Base-by-base conservation (phyloP, 208 protist species). In the Naegleria lovaniensis region DNA sequence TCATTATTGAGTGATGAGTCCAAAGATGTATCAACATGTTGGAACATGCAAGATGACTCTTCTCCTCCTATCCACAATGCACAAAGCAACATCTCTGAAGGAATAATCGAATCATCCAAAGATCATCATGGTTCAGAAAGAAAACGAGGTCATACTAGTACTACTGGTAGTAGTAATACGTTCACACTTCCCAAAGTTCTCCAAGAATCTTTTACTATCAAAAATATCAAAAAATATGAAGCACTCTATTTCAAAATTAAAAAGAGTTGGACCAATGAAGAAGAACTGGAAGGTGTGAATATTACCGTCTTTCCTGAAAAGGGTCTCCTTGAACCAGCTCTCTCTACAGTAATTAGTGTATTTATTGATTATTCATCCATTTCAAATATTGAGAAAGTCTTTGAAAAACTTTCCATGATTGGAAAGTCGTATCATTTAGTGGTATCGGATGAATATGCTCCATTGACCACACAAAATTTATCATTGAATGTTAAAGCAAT, bases 361-460 rank as follows among this genome's bases (percentile, higher is more conserved):
- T 87, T 87, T n/a, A 25, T 87, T 40, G 83, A 87, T 40, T 41
- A 41, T 40, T 41, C 29, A 7, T 84, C 76, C 29, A 84, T 84
- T 38, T 29, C 7, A 84, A 39, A 52, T 5, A 67, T 15, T 29
- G 55, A 67, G 19, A 15, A 67, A 67, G 55, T 67, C 11, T 67
- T 67, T 15, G 55, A 67, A 67, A 67, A 67, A 67, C 55, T 67
- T 67, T 67, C 55, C 4, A 22, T 67, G 22, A 16, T 87, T 16
- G 11, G 22, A 52, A 36, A 87, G 5, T 22, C 11, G 0, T 40
- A 7, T 51, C 19, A 36, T 29, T 29, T 87, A 3, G 11, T 15
- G 29, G 83, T 87, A 9, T n/a, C 25, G 7, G 83, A 87, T 87
- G 33, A 40, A 51, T 48, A 87, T 87, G 83, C 83, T 29, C 83